Evolutionary conservation across 2,329 filamentous ascomycete genomes (phyloP), one percentile per base, ranked within the genome.

Genomic region (Bipolaris victoriae): DNA sequence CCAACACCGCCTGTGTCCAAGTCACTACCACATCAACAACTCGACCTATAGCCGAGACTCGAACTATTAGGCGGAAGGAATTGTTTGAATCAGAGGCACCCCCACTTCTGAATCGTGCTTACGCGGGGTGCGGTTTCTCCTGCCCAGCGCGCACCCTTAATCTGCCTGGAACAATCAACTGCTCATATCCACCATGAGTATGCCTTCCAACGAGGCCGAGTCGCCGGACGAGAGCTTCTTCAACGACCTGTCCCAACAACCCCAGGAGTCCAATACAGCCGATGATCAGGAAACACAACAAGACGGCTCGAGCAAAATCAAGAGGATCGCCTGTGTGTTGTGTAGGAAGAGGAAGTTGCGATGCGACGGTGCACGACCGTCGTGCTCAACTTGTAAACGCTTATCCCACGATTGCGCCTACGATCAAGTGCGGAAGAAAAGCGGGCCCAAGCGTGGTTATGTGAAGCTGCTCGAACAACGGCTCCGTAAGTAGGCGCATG

Each of bases 391-490:
- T 24, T 97, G 93, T 77, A 88, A 90, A 31, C 84, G 93, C n/a
- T 81, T 97, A 49, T 88, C 90, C 41, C 93, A 97, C 77, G 86
- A 89, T 53, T 97, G 93, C 79, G 88, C 90, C 60, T 97, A 97
- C 73, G 92, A 97, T 73, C 92, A 97, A 79, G 89, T 94, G 68
- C 86, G 93, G 74, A 91, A 92, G 79, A 97, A 97, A 85, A 96
- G 92, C 75, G 93, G 93, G 2, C 93, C 93, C 2, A 97, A 97
- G 81, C 85, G 93, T 73, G 93, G 93, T 68, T 97, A 97, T 74
- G 93, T 97, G 60, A 97, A 97, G 81, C 89, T 92, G 58, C 79
- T 98, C 66, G 95, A 98, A 78, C 93, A 96, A 75, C 86, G 95
- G 75, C 80, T 99, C 71, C 93, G 92, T 96, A 83, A 80, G 90